These are phyloP conservation scores for Didymella keratinophila DNA, from an alignment of 2,329 filamentous ascomycete species.

Conservation along the genomic window DNA sequence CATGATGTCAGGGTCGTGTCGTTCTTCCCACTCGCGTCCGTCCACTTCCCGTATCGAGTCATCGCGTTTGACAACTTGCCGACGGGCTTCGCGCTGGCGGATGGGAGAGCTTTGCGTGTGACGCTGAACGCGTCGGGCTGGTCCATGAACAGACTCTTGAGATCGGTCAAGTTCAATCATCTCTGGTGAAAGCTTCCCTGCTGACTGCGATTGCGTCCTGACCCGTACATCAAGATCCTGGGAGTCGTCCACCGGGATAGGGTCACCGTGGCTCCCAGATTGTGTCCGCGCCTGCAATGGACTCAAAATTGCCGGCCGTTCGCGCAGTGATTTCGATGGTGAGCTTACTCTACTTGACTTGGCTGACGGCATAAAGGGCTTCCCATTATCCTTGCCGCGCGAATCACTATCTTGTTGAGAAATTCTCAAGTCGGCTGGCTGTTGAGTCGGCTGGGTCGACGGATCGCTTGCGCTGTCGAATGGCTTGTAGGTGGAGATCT, in stretches of 20 bases:
- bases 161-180: constrained; percentile 8
- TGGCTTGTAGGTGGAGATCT: not conserved
- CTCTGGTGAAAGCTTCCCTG: not conserved
- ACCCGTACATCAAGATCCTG: constrained; percentile 7
- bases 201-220: not conserved
- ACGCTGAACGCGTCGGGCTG: not conserved
- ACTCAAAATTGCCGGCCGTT: not conserved
- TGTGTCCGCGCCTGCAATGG: not conserved
- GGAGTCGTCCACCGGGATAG: constrained; percentile 15
- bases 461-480: not conserved
- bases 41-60: constrained; percentile 2
- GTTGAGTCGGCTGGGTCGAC: not conserved
- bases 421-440: constrained; percentile 2
- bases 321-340: not conserved
- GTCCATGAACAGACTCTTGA: not conserved
- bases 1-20: not conserved
- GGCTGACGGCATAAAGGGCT: not conserved
- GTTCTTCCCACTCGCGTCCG: constrained; percentile 1
- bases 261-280: constrained; percentile 12
- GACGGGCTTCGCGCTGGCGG: not conserved
- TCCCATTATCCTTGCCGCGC: not conserved
- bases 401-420: not conserved
- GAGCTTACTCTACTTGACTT: not conserved
- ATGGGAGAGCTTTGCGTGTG: not conserved
- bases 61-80: not conserved